phyloP scores from a whole-genome alignment of 306 rosid genomes.

The Rosa multiflora region DNA sequence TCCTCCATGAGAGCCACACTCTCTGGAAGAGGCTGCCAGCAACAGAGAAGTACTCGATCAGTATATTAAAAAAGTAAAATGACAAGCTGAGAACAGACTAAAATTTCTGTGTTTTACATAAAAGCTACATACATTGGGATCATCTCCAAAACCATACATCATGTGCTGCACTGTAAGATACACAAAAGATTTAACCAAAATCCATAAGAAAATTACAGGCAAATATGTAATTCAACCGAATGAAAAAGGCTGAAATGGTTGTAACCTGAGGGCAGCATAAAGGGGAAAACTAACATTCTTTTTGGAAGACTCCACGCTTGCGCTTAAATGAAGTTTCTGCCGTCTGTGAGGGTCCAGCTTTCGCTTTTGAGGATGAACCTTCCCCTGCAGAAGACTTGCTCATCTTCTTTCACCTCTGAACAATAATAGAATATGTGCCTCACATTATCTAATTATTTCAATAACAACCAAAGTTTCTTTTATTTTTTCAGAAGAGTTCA shows the following conservation, averaged over 20 bases:
- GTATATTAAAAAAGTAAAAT: not conserved
- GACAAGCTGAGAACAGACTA: not conserved
- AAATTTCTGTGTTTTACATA: not conserved
- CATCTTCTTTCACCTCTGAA: conserved; percentile 32
- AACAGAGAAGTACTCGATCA: not conserved
- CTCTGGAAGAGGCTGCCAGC: conserved; percentile 4
- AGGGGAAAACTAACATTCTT: conserved; percentile 51
- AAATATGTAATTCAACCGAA: not conserved
- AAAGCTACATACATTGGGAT: conserved; percentile 61
- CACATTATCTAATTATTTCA: not conserved
- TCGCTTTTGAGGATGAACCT: conserved; percentile 65
- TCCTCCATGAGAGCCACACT: conserved; percentile 12
- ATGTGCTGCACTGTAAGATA: conserved; percentile 75
- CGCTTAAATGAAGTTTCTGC: conserved; percentile 83
- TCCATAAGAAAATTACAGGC: conserved; percentile 10
- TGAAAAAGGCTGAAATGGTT: not conserved
- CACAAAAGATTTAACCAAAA: not conserved
- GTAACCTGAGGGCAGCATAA: not conserved
- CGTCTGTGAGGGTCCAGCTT: conserved; percentile 68
- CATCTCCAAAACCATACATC: conserved; percentile 99
- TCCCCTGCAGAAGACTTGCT: conserved; percentile 52
- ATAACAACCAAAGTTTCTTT: not conserved
- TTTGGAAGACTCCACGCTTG: conserved; percentile 85
- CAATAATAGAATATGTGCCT: not conserved
- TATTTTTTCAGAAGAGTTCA: too few relatives aligned